Evolutionary conservation across 83 land plant genomes (phyloP).

Genomic region (Diphasiastrum complanatum): DNA sequence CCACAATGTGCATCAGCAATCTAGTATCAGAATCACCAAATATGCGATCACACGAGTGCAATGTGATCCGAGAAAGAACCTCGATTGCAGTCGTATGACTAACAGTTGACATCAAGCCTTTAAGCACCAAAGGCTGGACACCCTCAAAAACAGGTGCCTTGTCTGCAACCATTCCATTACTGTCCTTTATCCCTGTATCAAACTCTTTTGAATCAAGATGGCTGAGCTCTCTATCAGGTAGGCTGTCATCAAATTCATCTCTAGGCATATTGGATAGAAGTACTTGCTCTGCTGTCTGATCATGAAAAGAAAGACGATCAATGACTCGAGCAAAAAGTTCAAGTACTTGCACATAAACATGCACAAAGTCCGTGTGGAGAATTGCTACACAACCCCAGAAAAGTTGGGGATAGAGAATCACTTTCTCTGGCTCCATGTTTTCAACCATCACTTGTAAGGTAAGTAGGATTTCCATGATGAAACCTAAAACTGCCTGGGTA

Average conservation of each 20-base stretch:
- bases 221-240: constrained; percentile 34
- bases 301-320: constrained; percentile 81
- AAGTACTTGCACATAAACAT: constrained; percentile 92
- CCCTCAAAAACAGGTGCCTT: constrained; percentile 94
- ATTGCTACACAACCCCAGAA: constrained; percentile 99
- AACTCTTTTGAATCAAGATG: constrained; percentile 54
- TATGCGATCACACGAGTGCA: constrained; percentile 87
- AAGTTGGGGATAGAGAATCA: constrained; percentile 90
- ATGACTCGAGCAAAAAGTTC: constrained; percentile 92
- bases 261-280: constrained; percentile 88
- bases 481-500: constrained; percentile 78
- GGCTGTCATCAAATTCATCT: constrained; percentile 67
- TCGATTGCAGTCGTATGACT: constrained; percentile 92
- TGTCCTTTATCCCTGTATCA: constrained; percentile 23
- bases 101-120: constrained; percentile 94
- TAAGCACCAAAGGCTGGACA: constrained; percentile 95
- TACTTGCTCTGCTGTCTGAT: constrained; percentile 89
- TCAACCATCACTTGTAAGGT: constrained; percentile 95
- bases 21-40: constrained; percentile 88
- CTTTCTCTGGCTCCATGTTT: constrained; percentile 94
- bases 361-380: constrained; percentile 98
- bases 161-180: constrained; percentile 28
- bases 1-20: constrained; percentile 89
- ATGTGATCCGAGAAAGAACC: constrained; percentile 83
- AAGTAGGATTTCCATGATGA: constrained; percentile 88